Evolutionary conservation across 768 basidiomycete species (phyloP).

Genomic region (Tulasnella sp.): DNA sequence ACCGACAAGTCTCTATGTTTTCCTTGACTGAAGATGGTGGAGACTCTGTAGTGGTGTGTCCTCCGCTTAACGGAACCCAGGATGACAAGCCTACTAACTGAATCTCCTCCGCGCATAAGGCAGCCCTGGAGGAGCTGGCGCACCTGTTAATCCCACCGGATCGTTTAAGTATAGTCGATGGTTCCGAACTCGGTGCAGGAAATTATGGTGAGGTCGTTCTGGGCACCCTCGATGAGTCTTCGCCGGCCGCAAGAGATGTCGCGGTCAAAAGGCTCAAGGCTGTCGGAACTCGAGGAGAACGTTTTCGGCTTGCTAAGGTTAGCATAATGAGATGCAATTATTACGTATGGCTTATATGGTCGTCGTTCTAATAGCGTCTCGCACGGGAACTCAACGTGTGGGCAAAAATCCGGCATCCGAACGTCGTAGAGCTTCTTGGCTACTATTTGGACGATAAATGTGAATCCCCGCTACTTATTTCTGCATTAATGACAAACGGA

Average conservation of each 20-base stretch:
- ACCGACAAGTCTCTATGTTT: background rate
- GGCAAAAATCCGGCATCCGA: background rate
- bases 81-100: background rate
- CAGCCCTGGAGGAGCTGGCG: background rate
- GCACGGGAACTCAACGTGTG: background rate
- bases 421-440: background rate
- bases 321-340: accelerated
- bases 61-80: background rate
- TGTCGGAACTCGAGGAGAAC: background rate
- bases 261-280: background rate
- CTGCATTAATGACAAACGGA: background rate
- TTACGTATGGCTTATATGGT: background rate
- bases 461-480: background rate
- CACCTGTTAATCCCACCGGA: background rate
- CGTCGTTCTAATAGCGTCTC: background rate
- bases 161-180: background rate
- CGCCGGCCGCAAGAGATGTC: background rate
- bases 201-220: background rate
- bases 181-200: background rate
- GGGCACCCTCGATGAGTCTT: background rate
- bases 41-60: background rate
- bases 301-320: background rate
- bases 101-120: background rate
- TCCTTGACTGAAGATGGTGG: background rate
- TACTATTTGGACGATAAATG: background rate